Conservation (phyloP, 192 early-diverging fungal species). For the Cladochytrium replicatum region DNA sequence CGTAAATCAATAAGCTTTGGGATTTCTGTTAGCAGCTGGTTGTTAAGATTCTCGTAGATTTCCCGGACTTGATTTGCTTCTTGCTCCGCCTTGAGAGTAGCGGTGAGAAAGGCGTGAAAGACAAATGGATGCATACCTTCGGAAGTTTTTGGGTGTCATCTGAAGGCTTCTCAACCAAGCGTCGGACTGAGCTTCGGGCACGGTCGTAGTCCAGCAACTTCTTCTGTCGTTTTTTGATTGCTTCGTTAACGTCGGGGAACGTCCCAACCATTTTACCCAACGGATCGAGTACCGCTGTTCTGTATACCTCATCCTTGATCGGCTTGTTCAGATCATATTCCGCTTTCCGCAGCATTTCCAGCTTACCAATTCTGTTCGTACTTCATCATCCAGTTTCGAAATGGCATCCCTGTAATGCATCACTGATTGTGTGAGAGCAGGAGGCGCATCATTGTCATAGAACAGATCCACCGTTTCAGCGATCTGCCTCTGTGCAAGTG, state of each 20-base stretch:
- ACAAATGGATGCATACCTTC: constrained; percentile 26
- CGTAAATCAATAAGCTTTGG: constrained; percentile 83
- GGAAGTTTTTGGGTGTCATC: constrained; percentile 60
- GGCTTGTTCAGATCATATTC: too few species aligned
- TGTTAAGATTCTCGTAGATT: constrained; percentile 74
- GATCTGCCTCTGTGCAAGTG: constrained; percentile 70
- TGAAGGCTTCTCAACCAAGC: constrained; percentile 70
- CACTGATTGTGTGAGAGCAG: constrained; percentile 63
- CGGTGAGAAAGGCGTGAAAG: not conserved
- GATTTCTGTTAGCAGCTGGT: constrained; percentile 70
- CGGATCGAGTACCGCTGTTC: constrained; percentile 81
- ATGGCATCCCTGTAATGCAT: constrained; percentile 77
- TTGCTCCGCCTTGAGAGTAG: constrained; percentile 58
- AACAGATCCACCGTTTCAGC: constrained; percentile 82
- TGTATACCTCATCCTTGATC: constrained; percentile 77
- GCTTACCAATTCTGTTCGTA: constrained; percentile 65
- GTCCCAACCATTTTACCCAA: constrained; percentile 68
- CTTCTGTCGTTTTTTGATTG: constrained; percentile 77
- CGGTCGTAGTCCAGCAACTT: constrained; percentile 88
- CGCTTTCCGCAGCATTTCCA: too few species aligned
- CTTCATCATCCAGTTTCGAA: constrained; percentile 67
- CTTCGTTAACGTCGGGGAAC: constrained; percentile 89
- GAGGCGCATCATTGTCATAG: constrained; percentile 72
- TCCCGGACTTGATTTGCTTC: constrained; percentile 64
- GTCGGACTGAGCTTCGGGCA: constrained; percentile 56